Evolutionary conservation across 495 filamentous ascomycete species (phyloP), one percentile per base, ranked within the genome.

Genomic region (Penicillium paradoxum): DNA sequence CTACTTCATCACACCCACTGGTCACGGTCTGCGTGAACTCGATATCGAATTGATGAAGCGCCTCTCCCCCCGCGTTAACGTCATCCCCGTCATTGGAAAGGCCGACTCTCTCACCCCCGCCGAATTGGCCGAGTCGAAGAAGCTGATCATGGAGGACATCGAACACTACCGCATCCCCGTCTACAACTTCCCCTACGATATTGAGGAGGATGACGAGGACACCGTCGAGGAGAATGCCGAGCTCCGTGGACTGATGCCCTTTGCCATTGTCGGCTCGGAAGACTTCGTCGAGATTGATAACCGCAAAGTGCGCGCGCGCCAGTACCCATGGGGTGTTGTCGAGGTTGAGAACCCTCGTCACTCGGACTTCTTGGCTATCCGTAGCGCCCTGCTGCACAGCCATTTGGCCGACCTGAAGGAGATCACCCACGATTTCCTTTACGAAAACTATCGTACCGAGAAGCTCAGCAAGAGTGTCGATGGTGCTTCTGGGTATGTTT

Each of bases 401-500:
- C 93, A 98, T 79, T 79, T 98, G 52, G 93, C 92, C 24, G 93
- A 98, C 69, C 76, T 98, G 55, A 98, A 98, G 83, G 93, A 98
- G 66, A 98, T 98, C 66, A 98, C 93, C 30, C 95, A 98, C 70
- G 93, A 97, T 67, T 98, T 98, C 87, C 82, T 98, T 30, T 98
- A 98, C 70, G 93, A 98, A 69, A 98, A 98, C 77, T 98, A 98
- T 81, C 89, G 93, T 88, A 98, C 93, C 64, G 95, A 98, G 87
- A 97, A 97, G 76, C 85, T 98, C 56, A 95, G 89, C 81, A 98
- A 97, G 88, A 96, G 91, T 70, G 92, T 97, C 49, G 91, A 96
- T 65, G 91, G 91, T 71, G 82, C 83, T 72, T 78, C 82, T 79
- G 80, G 83, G 92, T 97, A 88, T 57, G 90, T 88, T 51, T 44